Conservation (phyloP, 495 filamentous ascomycete genomes). For the Alectoria sarmentosa region DNA sequence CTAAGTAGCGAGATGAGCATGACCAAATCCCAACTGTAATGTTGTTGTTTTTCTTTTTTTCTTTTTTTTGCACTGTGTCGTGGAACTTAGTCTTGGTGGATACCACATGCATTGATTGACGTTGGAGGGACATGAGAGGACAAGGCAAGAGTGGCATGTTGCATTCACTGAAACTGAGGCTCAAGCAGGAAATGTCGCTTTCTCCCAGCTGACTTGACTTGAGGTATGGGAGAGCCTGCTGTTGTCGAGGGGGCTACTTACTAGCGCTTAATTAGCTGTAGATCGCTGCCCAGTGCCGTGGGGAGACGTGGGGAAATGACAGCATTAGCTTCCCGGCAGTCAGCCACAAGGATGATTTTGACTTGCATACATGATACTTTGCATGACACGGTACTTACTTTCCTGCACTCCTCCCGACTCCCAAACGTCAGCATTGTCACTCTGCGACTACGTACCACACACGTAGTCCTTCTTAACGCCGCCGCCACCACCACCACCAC, state of each 20-base stretch:
- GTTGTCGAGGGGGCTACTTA: too few relatives aligned
- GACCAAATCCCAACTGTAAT: not conserved
- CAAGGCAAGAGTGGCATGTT: not conserved
- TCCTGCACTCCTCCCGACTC: not conserved
- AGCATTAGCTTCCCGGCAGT: slow-evolving; percentile 2
- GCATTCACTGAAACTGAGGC: not conserved
- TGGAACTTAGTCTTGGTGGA: not conserved
- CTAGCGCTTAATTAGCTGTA: too few relatives aligned
- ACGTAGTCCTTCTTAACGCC: too few relatives aligned
- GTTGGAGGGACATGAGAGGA: not conserved
- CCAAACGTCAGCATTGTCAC: too few relatives aligned
- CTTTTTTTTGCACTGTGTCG: not conserved
- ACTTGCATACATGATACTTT: not conserved
- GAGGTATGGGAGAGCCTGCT: not conserved
- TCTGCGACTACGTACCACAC: too few relatives aligned
- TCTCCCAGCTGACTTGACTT: not conserved
- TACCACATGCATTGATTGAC: not conserved
- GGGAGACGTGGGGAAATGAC: not conserved
- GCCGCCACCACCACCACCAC: too few relatives aligned
- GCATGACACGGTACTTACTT: not conserved
- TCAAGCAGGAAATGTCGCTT: not conserved
- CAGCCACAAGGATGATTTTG: slow-evolving; percentile 1
- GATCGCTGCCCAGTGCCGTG: not conserved
- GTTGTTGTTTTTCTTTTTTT: too few relatives aligned
- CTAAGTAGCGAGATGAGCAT: not conserved